Base-by-base conservation (phyloP, 768 basidiomycete species). In the Omphalotus guepiniiformis region DNA sequence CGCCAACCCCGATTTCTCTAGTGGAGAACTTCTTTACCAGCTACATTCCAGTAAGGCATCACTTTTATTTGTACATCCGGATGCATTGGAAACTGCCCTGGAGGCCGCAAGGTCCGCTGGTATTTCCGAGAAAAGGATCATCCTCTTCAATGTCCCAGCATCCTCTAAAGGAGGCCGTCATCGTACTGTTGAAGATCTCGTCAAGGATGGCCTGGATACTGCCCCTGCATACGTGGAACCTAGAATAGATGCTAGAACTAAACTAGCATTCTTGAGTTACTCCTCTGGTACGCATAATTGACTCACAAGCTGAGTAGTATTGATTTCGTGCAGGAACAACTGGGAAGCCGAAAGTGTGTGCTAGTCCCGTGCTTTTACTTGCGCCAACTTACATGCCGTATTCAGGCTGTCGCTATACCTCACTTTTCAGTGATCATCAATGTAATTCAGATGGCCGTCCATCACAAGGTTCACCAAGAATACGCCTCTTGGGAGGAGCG, bases 211-310 rank as follows among this genome's bases (percentile, higher is more conserved):
- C 3, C 61, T 77, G 3, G 57, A 61, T 2, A 58, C 59, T 32
- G 58, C 63, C 2, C 53, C 62, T 1, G 44, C 58, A 8, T 85
- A 76, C 50, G 63, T 62, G 5, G 84, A 87, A 58, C 68, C 74
- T 23, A 70, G 53, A 28, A 62, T 88, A 1, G 86, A 88, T 63
- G 84, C 68, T 15, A 84, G 71, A 62, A 82, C 74, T 9, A 88
- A 85, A 58, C 58, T 88, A 12, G 86, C 87, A 0, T 79, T 87
- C 51, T 63, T 87, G 22, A 80, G 74, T 57, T 88, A 88, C 58
- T 87, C 85, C 0, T 86, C 85, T 18, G 76, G 76, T 48, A 51
- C 12, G 30, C 13, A 42, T 6, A 30, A 38, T 26, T 25, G 16
- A 34, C 16, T 12, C 9, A 34, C 13, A 18, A 21, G 22, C 28